Evolutionary conservation across 2,329 filamentous ascomycete genomes (phyloP), one percentile per base, ranked within the genome.

Genomic region (Colletotrichum aenigma): DNA sequence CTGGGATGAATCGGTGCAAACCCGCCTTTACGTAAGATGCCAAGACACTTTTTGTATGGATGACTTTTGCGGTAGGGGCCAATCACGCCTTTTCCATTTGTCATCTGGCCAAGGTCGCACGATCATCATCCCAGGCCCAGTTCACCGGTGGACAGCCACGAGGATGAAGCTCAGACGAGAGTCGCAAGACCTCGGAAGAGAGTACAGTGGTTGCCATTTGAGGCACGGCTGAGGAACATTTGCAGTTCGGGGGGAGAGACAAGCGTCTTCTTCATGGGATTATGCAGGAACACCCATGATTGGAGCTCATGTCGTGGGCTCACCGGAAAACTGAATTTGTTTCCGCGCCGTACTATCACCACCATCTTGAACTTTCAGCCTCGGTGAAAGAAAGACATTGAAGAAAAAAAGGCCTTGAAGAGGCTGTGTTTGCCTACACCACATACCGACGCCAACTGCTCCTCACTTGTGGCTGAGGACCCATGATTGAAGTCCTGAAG

Each of bases 1-100:
- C 58, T 61, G 30, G 3, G 2, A 30, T 16, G 24, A 34, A 34
- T 13, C 3, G 6, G 1, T 12, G n/a, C 3, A 12, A 48, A 4
- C 43, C n/a, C n/a, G 6, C 21, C n/a, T 52, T 58, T 58, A 58
- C 21, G 55, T 24, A 58, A 58, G 26, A 58, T 26, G 21, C 26
- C 21, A 58, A 26, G 55, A 28, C 7, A 4, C 55, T 0, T 10
- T 15, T 32, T 1, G 18, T 61, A 34, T 8, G 30, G 32, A 21
- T 21, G 16, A 24, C 55, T 28, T 48, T 48, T 48, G 9, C 34
- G 10, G 26, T 30, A 30, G 56, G 36, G 30, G 21, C 65, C 12
- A 62, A 73, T 56, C 55, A 69, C 24, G 64, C 10, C 21, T 30
- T 43, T 56, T 55, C 28, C 21, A 38, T 73, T 73, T 60, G 65